These are phyloP conservation scores for Pinus tabuliformis DNA, from an alignment of 75 land plant species.

Conservation along the genomic window DNA sequence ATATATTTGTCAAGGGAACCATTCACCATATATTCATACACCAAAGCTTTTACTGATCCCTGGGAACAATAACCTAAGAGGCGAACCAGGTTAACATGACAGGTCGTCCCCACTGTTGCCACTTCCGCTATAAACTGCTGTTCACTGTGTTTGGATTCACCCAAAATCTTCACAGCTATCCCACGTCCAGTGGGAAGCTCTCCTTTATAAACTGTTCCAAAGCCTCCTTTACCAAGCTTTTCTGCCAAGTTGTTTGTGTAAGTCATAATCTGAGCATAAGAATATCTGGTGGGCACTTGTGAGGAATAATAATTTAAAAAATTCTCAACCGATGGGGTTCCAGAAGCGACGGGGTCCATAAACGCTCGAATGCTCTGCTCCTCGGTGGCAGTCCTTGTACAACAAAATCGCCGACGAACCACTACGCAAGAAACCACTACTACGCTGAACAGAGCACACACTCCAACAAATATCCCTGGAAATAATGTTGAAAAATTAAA, in stretches of 20 bases:
- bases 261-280: slow-evolving; percentile 14
- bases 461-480: background rate
- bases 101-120: slow-evolving; percentile 23
- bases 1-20: slow-evolving; percentile 33
- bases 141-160: slow-evolving; percentile 9
- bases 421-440: background rate
- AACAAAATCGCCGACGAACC: background rate
- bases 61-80: slow-evolving; percentile 33
- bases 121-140: slow-evolving; percentile 26
- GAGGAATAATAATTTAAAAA: background rate
- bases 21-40: slow-evolving; percentile 42
- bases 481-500: background rate
- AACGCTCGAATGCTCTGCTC: background rate
- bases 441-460: too few relatives aligned
- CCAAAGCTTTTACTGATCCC: slow-evolving; percentile 15
- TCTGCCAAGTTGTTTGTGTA: slow-evolving; percentile 10
- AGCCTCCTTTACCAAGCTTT: slow-evolving; percentile 27
- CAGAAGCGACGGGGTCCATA: background rate
- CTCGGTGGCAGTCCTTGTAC: background rate
- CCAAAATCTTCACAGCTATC: slow-evolving; percentile 26
- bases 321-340: background rate
- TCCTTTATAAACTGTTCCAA: slow-evolving; percentile 32
- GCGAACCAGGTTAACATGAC: slow-evolving; percentile 31
- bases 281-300: background rate
- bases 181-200: slow-evolving; percentile 9